These are phyloP conservation scores for Nakazawaea sp. DNA, from an alignment of 805 yeast species.

Conservation along the genomic window DNA sequence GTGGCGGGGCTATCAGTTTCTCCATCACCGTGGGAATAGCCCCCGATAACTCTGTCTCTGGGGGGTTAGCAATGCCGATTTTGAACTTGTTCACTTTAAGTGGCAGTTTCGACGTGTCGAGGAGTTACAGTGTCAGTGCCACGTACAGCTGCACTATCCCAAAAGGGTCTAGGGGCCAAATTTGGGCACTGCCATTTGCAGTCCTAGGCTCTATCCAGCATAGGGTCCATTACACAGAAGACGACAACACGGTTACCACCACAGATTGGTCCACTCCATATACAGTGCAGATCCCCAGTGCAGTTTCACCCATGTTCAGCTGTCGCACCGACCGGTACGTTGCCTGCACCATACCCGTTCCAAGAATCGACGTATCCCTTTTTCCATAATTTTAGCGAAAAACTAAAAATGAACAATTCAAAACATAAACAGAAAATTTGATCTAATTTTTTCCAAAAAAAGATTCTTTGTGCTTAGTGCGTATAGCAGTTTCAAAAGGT, in stretches of 20 bases:
- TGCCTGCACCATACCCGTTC: constrained; percentile 5
- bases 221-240: neutral
- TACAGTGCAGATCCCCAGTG: constrained; percentile 4
- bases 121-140: neutral
- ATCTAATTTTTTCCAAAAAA: no score
- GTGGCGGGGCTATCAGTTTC: constrained; percentile 7
- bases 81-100: constrained; percentile 2
- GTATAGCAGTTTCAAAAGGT: no score
- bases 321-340: constrained; percentile 9
- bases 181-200: constrained; percentile 10
- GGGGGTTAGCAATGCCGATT: constrained; percentile 1
- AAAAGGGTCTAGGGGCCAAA: constrained; percentile 11
- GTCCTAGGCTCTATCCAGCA: constrained; percentile 5
- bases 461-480: no score
- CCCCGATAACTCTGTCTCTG: neutral
- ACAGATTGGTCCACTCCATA: constrained; percentile 3
- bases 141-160: constrained; percentile 6
- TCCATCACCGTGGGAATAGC: neutral
- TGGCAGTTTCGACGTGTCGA: constrained; percentile 1
- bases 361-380: no score
- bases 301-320: constrained; percentile 8
- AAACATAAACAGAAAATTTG: no score
- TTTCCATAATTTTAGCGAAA: no score
- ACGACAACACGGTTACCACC: neutral
- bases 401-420: no score